Evolutionary conservation across 305 asterid genomes (phyloP), one percentile per base, ranked within the genome.

Genomic region (Stenogyne calaminthoides): DNA sequence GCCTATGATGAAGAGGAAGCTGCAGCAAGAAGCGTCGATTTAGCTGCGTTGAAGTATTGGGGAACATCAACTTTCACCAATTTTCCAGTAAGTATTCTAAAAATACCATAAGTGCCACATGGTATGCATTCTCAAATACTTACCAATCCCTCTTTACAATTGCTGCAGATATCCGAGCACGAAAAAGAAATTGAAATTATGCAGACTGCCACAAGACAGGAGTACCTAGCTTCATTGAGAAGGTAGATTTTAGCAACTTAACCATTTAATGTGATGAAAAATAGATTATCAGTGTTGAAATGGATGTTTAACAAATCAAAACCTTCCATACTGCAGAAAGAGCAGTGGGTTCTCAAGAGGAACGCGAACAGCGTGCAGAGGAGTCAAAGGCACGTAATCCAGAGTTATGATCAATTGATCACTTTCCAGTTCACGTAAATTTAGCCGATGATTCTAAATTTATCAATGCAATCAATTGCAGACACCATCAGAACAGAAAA

Each of bases 261-360:
- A 60, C 15, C 39, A 60, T 20, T 37, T 71, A 15, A 15, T n/a
- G 16, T 64, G 22, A 16, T 19, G 16, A 40, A 52, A 63, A 51
- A 14, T 11, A 40, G 29, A 12, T 34, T 56, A n/a, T 55, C 15
- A 19, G 14, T 25, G 29, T 61, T 29, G 9, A 67, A 37, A 49
- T 74, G 73, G 40, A 81, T 58, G 40, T 63, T 11, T 80, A 71
- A 59, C 67, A 51, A 19, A 46, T 15, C 25, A 42, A 57, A 67
- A 72, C 14, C 25, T 72, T 51, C 42, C 62, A 52, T 29, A 25
- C 46, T 79, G 32, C 79, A 90, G 95, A 77, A 87, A 75, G 67
- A 88, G 91, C 81, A 84, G 90, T 72, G 93, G 91, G n/a, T 85
- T 88, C 56, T 78, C 93, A 60, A 86, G 95, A 81, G 97, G 97